phyloP scores from a whole-genome alignment of 495 filamentous ascomycete species.

The Podospora conica region DNA sequence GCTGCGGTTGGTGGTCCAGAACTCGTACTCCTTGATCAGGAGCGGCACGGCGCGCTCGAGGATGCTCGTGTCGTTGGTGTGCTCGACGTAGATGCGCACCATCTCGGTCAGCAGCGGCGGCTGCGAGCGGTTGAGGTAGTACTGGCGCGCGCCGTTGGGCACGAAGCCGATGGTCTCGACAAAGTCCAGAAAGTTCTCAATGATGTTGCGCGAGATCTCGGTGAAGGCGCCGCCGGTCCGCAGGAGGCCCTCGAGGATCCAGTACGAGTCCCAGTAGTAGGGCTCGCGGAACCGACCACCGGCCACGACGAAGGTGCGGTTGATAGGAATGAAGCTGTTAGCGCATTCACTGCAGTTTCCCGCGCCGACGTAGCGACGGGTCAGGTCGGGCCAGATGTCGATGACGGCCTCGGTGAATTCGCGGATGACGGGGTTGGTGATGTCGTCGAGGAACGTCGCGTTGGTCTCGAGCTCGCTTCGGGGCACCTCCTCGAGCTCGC shows the following conservation, averaged over 20 bases:
- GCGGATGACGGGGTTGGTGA: slow-evolving; percentile 38
- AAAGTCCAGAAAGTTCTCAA: slow-evolving; percentile 47
- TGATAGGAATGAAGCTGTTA: slow-evolving; percentile 46
- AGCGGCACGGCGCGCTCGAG: slow-evolving; percentile 40
- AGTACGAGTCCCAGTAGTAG: slow-evolving; percentile 51
- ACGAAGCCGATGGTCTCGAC: slow-evolving; percentile 46
- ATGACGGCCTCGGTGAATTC: slow-evolving; percentile 45
- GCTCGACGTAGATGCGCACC: slow-evolving; percentile 42
- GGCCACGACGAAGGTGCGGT: slow-evolving; percentile 47
- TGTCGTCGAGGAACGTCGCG: slow-evolving; percentile 36
- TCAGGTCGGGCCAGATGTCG: slow-evolving; percentile 47
- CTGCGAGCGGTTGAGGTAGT: slow-evolving; percentile 46
- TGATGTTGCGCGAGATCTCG: slow-evolving; percentile 44
- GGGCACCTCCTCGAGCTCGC: slow-evolving; percentile 42
- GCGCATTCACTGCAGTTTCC: slow-evolving; percentile 39
- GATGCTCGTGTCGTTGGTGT: slow-evolving; percentile 46
- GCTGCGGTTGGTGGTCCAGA: slow-evolving; percentile 41
- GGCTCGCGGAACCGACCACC: slow-evolving; percentile 47
- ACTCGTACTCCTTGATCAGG: slow-evolving; percentile 43
- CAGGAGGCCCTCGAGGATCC: slow-evolving; percentile 46
- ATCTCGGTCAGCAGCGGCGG: slow-evolving; percentile 45
- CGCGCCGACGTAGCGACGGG: slow-evolving; percentile 37
- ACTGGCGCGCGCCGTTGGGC: slow-evolving; percentile 44
- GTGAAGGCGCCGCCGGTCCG: slow-evolving; percentile 44
- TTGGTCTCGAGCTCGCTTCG: slow-evolving; percentile 33